Evolutionary conservation across 352 stramenopile genomes (phyloP).

Genomic region (Elongisporangium prolatum): DNA sequence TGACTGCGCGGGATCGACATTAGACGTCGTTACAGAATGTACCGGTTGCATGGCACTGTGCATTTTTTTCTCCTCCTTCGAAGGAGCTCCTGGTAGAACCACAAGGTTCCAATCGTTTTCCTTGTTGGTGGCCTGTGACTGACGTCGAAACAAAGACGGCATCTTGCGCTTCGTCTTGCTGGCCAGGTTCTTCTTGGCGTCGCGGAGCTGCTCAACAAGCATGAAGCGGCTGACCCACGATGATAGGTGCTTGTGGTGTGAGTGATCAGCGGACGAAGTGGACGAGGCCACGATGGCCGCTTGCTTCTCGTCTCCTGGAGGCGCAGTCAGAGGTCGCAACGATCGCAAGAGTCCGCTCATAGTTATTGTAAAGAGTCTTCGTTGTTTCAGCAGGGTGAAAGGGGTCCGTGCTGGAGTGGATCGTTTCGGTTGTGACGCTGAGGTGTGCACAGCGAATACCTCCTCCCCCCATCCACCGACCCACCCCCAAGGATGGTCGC

Average conservation of each 20-base stretch:
- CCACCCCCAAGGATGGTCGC: neutral
- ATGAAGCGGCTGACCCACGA: neutral
- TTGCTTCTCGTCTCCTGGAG: neutral
- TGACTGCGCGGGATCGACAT: neutral
- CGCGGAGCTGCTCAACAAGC: neutral
- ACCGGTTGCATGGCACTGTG: neutral
- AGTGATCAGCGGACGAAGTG: neutral
- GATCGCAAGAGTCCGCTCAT: neutral
- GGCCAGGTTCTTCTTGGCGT: neutral
- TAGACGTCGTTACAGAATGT: neutral
- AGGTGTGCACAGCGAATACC: neutral
- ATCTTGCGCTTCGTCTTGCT: neutral
- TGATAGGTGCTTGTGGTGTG: neutral
- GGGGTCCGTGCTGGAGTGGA: neutral
- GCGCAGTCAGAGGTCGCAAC: neutral
- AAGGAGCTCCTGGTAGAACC: neutral
- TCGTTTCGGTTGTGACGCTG: neutral
- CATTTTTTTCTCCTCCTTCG: neutral
- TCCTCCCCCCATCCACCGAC: neutral
- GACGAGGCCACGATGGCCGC: neutral
- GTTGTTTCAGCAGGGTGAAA: neutral
- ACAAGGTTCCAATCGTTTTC: neutral
- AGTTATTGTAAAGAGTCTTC: neutral
- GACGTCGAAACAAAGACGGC: neutral
- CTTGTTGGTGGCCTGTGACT: neutral